Percentiles rank a stretch among this genome's conserved stretches.
These are phyloP conservation scores for Melocanna baccifera DNA, from an alignment of 176 grass and related monocot species.

Conservation along the genomic window DNA sequence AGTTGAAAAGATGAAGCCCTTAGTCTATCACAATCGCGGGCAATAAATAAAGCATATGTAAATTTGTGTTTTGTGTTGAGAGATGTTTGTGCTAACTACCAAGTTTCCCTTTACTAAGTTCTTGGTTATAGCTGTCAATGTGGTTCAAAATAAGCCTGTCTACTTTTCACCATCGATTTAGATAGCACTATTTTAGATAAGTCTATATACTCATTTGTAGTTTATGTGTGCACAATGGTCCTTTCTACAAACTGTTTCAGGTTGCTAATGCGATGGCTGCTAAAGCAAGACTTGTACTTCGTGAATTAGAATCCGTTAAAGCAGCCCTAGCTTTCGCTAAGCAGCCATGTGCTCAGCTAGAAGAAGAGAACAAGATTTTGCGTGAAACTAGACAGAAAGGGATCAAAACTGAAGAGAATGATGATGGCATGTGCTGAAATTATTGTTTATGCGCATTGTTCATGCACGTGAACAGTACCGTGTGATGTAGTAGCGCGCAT, in stretches of 20 bases:
- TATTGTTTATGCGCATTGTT: too few species aligned
- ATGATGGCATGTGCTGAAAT: too few species aligned
- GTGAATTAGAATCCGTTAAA: slow-evolving; percentile 82
- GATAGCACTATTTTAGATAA: neutral
- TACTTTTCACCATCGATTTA: neutral
- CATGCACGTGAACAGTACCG: too few species aligned
- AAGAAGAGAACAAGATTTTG: slow-evolving; percentile 89
- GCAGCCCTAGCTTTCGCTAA: slow-evolving; percentile 82
- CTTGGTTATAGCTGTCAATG: neutral
- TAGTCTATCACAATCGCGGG: too few species aligned
- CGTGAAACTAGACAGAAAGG: slow-evolving; percentile 75
- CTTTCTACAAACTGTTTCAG: slow-evolving; percentile 35
- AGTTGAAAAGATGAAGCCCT: too few species aligned
- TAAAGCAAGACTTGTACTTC: slow-evolving; percentile 89
- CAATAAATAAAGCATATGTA: too few species aligned
- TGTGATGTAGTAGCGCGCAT: too few species aligned
- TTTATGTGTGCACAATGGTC: neutral
- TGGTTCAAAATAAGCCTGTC: slow-evolving; percentile 4
- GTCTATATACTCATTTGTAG: slow-evolving; percentile 1
- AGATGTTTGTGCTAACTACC: neutral
- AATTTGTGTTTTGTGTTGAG: neutral
- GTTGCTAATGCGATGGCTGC: too few species aligned
- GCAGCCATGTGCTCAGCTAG: slow-evolving; percentile 76
- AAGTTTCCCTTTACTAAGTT: neutral
- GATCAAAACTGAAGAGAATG: slow-evolving; percentile 63